Conservation (phyloP, 2,329 filamentous ascomycete genomes). For the Juglanconis juglandina region DNA sequence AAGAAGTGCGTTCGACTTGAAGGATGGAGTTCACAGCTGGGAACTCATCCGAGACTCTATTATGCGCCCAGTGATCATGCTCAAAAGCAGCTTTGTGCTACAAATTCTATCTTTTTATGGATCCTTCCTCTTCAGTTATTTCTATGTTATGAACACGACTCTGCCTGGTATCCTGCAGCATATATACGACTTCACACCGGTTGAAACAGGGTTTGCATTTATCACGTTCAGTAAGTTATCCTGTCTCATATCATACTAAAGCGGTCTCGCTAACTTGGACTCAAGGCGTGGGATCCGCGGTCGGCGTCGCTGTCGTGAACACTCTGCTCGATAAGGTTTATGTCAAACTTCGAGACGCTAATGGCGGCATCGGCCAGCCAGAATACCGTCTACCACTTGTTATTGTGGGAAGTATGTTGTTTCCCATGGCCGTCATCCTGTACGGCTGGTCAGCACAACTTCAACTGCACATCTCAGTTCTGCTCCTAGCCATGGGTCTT, state of each 20-base stretch:
- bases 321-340: constrained; percentile 51
- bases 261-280: constrained; percentile 13
- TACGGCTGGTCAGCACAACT: constrained; percentile 52
- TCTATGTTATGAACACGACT: constrained; percentile 53
- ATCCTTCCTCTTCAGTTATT: constrained; percentile 47
- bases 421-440: constrained; percentile 41
- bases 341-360: constrained; percentile 38
- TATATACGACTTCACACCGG: constrained; percentile 47
- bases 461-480: constrained; percentile 36
- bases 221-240: constrained; percentile 46
- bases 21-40: constrained; percentile 25
- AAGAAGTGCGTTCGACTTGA: constrained; percentile 30
- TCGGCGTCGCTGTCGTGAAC: constrained; percentile 50
- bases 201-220: constrained; percentile 50
- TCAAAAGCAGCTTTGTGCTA: constrained; percentile 51
- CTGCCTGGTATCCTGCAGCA: constrained; percentile 48
- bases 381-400: constrained; percentile 54
- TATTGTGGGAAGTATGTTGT: constrained; percentile 41
- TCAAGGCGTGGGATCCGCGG: constrained; percentile 45
- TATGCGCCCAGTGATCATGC: constrained; percentile 43
- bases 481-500: constrained; percentile 42
- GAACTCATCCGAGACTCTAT: constrained; percentile 35
- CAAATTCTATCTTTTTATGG: constrained; percentile 45
- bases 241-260: no score
- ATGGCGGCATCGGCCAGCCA: constrained; percentile 41